Conservation (phyloP, 768 basidiomycete species). For the Rhodotorula kratochvilovae region DNA sequence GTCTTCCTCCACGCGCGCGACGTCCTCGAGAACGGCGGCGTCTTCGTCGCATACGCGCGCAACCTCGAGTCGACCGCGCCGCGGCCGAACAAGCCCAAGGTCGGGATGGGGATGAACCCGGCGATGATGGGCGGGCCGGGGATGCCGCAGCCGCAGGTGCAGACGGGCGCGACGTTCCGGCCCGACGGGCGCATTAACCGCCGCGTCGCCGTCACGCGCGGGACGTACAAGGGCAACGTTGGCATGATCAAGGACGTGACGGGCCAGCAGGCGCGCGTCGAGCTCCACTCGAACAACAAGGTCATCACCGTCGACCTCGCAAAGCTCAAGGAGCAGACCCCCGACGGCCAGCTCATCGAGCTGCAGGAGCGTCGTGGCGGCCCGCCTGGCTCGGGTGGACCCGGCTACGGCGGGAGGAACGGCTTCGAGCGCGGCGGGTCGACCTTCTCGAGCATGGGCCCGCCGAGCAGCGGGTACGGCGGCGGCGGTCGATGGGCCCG, state of each 20-base stretch:
- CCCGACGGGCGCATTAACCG: slow-evolving; percentile 53
- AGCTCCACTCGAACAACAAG: slow-evolving; percentile 83
- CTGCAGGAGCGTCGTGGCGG: slow-evolving; percentile 23
- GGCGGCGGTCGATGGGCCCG: not conserved
- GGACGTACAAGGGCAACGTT: slow-evolving; percentile 81
- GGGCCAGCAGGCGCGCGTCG: slow-evolving; percentile 77
- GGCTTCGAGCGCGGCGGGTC: slow-evolving; percentile 16
- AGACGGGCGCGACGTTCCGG: slow-evolving; percentile 15
- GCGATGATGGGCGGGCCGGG: slow-evolving; percentile 71
- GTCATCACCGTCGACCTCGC: slow-evolving; percentile 62
- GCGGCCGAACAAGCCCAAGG: slow-evolving; percentile 82
- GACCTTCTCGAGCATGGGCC: slow-evolving; percentile 15
- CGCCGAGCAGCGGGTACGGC: slow-evolving; percentile 25
- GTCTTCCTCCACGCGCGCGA: slow-evolving; percentile 94
- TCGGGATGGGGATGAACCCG: slow-evolving; percentile 70
- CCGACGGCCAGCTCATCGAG: slow-evolving; percentile 27
- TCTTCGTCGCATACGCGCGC: slow-evolving; percentile 85
- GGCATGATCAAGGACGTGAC: slow-evolving; percentile 95
- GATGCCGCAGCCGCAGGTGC: slow-evolving; percentile 47
- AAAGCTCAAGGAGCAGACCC: slow-evolving; percentile 35
- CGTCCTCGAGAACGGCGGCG: slow-evolving; percentile 80
- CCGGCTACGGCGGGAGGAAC: not conserved
- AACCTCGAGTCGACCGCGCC: slow-evolving; percentile 79
- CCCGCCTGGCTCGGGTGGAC: slow-evolving; percentile 11
- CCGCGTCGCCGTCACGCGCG: slow-evolving; percentile 73